Percentiles rank a stretch among this genome's conserved stretches.
These are phyloP conservation scores for Nicotiana benthamiana DNA, from an alignment of 257 asterid species.

Conservation along the genomic window DNA sequence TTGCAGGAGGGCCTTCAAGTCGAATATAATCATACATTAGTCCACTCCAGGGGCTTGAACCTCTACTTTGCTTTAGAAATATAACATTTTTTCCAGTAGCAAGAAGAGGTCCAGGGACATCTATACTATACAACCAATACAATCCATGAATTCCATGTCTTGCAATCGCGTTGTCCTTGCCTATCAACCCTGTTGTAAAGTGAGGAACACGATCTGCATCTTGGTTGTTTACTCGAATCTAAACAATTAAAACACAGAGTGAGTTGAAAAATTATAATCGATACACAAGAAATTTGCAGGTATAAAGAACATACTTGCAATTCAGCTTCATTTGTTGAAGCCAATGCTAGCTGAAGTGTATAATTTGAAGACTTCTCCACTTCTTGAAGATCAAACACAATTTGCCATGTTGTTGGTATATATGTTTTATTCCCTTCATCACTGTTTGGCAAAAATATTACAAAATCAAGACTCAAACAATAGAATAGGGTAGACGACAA, in stretches of 20 bases:
- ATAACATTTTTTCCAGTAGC: constrained; percentile 31
- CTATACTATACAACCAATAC: constrained; percentile 24
- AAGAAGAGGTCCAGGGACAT: constrained; percentile 16
- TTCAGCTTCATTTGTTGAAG: constrained; percentile 44
- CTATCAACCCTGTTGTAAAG: constrained; percentile 33
- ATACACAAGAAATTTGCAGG: no score
- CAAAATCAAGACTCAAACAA: no score
- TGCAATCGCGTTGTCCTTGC: constrained; percentile 50
- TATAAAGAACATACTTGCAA: constrained; percentile 52
- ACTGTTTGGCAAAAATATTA: constrained; percentile 18
- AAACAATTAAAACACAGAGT: neutral
- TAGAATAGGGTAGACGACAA: neutral
- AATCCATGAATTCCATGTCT: constrained; percentile 57
- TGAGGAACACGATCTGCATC: neutral
- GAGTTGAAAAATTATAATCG: no score
- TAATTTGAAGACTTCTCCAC: constrained; percentile 25
- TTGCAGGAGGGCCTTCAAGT: constrained; percentile 21
- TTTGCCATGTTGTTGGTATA: constrained; percentile 55
- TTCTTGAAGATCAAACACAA: constrained; percentile 29
- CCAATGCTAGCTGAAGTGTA: constrained; percentile 64
- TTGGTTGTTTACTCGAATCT: constrained; percentile 39
- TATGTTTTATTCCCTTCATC: constrained; percentile 13
- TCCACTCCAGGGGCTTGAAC: constrained; percentile 12
- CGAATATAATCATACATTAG: constrained; percentile 56
- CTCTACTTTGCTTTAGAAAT: constrained; percentile 27